Conservation (phyloP, 768 basidiomycete genomes). For the Fomitopsis pulvina region DNA sequence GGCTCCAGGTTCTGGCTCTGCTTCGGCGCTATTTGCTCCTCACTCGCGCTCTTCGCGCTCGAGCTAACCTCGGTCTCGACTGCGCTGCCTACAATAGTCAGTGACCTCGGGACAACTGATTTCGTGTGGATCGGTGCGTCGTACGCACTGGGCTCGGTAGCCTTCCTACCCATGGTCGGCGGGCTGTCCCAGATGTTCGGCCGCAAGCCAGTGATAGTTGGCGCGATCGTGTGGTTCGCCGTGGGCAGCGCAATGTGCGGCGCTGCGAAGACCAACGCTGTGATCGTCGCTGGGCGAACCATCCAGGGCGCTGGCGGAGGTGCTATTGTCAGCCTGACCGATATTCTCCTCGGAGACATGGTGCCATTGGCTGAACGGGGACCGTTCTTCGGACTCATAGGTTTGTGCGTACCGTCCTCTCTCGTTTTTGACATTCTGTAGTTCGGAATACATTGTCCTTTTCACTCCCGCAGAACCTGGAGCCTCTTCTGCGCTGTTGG, state of each 20-base stretch:
- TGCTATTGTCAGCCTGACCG: slow-evolving; percentile 11
- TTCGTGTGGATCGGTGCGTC: slow-evolving; percentile 23
- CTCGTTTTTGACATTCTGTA: slow-evolving; percentile 2
- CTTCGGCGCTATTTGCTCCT: slow-evolving; percentile 8
- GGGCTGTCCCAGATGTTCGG: slow-evolving; percentile 29
- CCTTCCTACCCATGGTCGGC: slow-evolving; percentile 28
- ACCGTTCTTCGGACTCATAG: slow-evolving; percentile 22
- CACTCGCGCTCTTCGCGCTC: slow-evolving; percentile 6
- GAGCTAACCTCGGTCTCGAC: slow-evolving; percentile 18
- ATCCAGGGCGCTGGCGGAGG: slow-evolving; percentile 22
- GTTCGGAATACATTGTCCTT: not conserved
- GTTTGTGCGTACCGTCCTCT: slow-evolving; percentile 2
- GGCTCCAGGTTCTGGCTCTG: slow-evolving; percentile 12
- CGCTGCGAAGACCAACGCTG: slow-evolving; percentile 30
- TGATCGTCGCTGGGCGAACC: slow-evolving; percentile 31
- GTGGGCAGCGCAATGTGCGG: slow-evolving; percentile 36
- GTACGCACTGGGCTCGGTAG: slow-evolving; percentile 29
- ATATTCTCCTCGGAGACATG: slow-evolving; percentile 20
- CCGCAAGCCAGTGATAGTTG: slow-evolving; percentile 25
- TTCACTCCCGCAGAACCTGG: not conserved
- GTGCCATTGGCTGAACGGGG: slow-evolving; percentile 21
- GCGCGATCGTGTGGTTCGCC: slow-evolving; percentile 26
- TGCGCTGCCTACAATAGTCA: slow-evolving; percentile 14
- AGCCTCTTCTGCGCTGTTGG: slow-evolving; percentile 11
- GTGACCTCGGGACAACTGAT: slow-evolving; percentile 14